Base-by-base conservation (phyloP, 2,329 filamentous ascomycete genomes). In the Pseudopithomyces maydicus region DNA sequence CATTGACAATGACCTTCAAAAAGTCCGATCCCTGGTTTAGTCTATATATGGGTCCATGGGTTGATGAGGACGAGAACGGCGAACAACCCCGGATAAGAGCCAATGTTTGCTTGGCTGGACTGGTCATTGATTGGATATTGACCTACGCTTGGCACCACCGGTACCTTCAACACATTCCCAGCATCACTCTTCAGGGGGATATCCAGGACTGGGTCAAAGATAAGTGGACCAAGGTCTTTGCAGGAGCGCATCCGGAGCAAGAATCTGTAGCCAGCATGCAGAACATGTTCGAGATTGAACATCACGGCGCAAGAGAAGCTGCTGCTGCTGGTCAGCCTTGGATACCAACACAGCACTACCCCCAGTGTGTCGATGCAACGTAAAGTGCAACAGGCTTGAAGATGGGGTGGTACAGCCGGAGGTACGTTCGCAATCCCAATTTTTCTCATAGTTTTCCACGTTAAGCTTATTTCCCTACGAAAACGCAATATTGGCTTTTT, bases 201-300 rank as follows among this genome's bases (percentile, higher is more conserved):
- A 35, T 68, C 1, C 64, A 68, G 22, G 20, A 1, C 0, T 68
- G 62, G 65, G 65, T 67, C 1, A 44, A 14, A 10, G 45, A 56
- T 32, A 68, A 68, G 39, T 68, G 62, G 65, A 11, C 42, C 3
- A 23, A 19, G 1, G 53, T 63, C 7, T 62, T 65, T 42, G 33
- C 35, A 14, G 20, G 47, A 15, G 38, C 22, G 29, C 46, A 54
- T 17, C 22, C 43, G n/a, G 36, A 47, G 19, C 41, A 57, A 22
- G 22, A 38, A 2, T 32, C 6, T 7, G 47, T 57, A 32, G 48
- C n/a, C n/a, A 26, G 22, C 33, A 12, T 29, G 3, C 14, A 42
- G 10, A 26, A 43, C 32, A 52, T 61, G 4, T 22, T 36, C 15
- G 41, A 32, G 15, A 53, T 58, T 22, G 48, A 57, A 22, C 39